Conservation (phyloP, 2,329 filamentous ascomycete genomes). For the Aspergillus thermomutatus region DNA sequence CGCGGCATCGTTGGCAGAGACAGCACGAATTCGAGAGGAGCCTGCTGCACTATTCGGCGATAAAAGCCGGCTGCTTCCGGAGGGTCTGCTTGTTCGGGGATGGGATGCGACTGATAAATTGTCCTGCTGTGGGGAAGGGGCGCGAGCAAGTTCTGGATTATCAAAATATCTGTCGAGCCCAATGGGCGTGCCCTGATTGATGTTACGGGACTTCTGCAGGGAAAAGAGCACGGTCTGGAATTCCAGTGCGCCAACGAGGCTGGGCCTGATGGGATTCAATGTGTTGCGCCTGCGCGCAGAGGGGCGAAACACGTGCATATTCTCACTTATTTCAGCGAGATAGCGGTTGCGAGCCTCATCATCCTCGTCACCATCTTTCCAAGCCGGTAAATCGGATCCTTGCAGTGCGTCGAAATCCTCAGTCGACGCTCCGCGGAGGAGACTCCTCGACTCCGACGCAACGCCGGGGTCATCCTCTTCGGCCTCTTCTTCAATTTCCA, state of each 20-base stretch:
- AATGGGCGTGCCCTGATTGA: slow-evolving; percentile 63
- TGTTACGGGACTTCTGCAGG: slow-evolving; percentile 75
- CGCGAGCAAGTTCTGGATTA: slow-evolving; percentile 47
- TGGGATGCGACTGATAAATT: slow-evolving; percentile 48
- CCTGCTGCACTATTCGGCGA: slow-evolving; percentile 22
- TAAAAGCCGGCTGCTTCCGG: slow-evolving; percentile 18
- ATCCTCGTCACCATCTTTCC: slow-evolving; percentile 54
- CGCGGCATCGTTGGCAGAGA: slow-evolving; percentile 58
- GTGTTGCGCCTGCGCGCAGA: slow-evolving; percentile 66
- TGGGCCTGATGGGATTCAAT: slow-evolving; percentile 83
- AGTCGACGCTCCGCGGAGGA: slow-evolving; percentile 48
- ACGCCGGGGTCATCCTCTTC: slow-evolving; percentile 53
- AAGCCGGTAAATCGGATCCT: slow-evolving; percentile 45
- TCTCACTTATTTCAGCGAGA: slow-evolving; percentile 80
- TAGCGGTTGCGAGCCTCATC: slow-evolving; percentile 56
- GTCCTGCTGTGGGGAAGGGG: slow-evolving; percentile 45
- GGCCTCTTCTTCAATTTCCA: slow-evolving; percentile 54
- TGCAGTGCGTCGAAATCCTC: slow-evolving; percentile 65
- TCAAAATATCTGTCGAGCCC: slow-evolving; percentile 68
- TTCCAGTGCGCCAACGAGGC: slow-evolving; percentile 87
- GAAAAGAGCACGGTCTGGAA: slow-evolving; percentile 90
- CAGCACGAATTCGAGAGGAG: slow-evolving; percentile 47
- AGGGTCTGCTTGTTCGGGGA: slow-evolving; percentile 30
- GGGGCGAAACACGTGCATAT: slow-evolving; percentile 82
- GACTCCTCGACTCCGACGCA: slow-evolving; percentile 43